Evolutionary conservation across 2,329 filamentous ascomycete species (phyloP), one percentile per base, ranked within the genome.

Genomic region (Trichoderma breve): DNA sequence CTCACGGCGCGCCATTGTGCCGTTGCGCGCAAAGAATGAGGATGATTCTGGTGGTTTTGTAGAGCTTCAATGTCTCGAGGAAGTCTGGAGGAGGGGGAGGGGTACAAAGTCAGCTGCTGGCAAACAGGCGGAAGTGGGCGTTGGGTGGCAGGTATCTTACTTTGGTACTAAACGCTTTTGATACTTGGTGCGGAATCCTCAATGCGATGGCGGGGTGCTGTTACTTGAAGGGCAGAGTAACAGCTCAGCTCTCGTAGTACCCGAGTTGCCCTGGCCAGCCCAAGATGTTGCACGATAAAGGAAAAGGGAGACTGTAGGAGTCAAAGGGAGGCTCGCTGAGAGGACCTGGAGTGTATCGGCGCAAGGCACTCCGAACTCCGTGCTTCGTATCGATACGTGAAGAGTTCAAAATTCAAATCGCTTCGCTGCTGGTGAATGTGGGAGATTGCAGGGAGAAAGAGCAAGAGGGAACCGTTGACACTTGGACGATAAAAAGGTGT

Each of bases 1-100:
- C 76, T 88, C 84, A 71, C 82, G 83, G 62, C 81, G 82, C 72
- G 83, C 84, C 80, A 83, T 84, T 65, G 78, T 67, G 79, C 80
- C 72, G 78, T 67, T 72, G 34, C 58, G 71, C 58, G 67, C 58
- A 55, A 34, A 26, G 64, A 24, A 60, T 18, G 47, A 21, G 12
- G 30, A 26, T 47, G 43, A 64, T 51, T 61, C 28, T 70, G 67
- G 11, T 53, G 57, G 30, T 62, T 32, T 60, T n/a, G 57, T 21
- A 43, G 21, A 51, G 64, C 32, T 61, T 61, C 55, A 30, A 53
- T 61, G 57, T 53, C 67, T 62, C 39, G 67, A 51, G 30, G 36
- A 69, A 24, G 70, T 58, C 30, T n/a, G 72, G 53, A 71, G 51
- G 62, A 71, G 61, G 69, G 62, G 62, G 69, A 71, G 69, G 69